These are phyloP conservation scores for Pichia sp. DNA, from an alignment of 1,139 yeast species.

Conservation along the genomic window DNA sequence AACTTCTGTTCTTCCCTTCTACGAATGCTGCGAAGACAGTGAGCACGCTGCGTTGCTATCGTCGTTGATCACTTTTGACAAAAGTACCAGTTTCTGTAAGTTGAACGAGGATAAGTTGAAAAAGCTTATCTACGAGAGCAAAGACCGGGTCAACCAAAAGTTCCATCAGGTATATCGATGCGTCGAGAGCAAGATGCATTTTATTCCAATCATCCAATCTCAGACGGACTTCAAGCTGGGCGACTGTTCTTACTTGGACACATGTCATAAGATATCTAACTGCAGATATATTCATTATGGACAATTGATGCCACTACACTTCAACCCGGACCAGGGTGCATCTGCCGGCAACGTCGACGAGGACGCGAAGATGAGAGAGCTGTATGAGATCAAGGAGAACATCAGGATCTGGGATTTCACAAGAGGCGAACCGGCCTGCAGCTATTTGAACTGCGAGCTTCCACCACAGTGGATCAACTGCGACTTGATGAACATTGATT, in stretches of 20 bases:
- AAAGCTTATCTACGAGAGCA: slow-evolving; percentile 23
- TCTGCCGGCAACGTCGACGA: slow-evolving; percentile 22
- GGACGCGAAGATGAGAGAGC: slow-evolving; percentile 15
- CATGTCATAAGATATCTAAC: slow-evolving; percentile 79
- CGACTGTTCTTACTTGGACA: slow-evolving; percentile 89
- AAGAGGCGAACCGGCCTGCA: slow-evolving; percentile 46
- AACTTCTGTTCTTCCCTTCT: slow-evolving; percentile 41
- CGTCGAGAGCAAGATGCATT: slow-evolving; percentile 49
- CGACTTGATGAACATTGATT: slow-evolving; percentile 70
- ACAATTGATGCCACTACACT: slow-evolving; percentile 47
- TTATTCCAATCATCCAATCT: slow-evolving; percentile 49
- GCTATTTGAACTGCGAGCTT: slow-evolving; percentile 21
- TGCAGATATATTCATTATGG: slow-evolving; percentile 83
- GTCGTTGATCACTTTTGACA: slow-evolving; percentile 31
- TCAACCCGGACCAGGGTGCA: slow-evolving; percentile 11
- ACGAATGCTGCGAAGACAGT: slow-evolving; percentile 48
- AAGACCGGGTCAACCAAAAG: slow-evolving; percentile 3
- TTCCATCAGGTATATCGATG: slow-evolving; percentile 36
- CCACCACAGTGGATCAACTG: slow-evolving; percentile 88
- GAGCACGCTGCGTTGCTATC: slow-evolving; percentile 41
- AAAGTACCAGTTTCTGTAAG: slow-evolving; percentile 31
- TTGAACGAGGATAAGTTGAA: slow-evolving; percentile 22
- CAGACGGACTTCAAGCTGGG: slow-evolving; percentile 71
- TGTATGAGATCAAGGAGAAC: slow-evolving; percentile 28
- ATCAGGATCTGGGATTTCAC: slow-evolving; percentile 44